Percentiles rank a stretch among this genome's conserved stretches.
Evolutionary conservation across 352 stramenopile genomes (phyloP).

Genomic region (Pythium brachiatum): DNA sequence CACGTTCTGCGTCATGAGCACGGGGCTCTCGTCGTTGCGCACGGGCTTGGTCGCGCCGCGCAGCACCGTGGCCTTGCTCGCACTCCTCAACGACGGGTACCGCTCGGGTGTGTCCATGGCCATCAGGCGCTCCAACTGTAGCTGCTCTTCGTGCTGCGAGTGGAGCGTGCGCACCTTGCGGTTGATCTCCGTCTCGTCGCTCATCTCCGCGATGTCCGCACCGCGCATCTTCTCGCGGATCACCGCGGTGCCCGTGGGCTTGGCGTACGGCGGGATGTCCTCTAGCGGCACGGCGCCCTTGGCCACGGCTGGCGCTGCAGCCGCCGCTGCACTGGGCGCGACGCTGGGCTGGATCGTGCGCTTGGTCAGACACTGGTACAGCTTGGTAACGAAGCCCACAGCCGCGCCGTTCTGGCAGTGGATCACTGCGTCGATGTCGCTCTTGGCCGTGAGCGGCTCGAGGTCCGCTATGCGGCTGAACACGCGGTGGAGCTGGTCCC

Average conservation of each 20-base stretch:
- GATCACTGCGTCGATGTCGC: slow-evolving; percentile 83
- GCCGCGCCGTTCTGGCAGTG: slow-evolving; percentile 88
- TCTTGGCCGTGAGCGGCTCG: slow-evolving; percentile 47
- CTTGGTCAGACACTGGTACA: slow-evolving; percentile 91
- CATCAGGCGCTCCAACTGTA: slow-evolving; percentile 80
- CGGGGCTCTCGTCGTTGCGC: slow-evolving; percentile 60
- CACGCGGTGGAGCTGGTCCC: slow-evolving; percentile 83
- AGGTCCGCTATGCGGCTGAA: slow-evolving; percentile 75
- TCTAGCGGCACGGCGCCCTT: slow-evolving; percentile 14
- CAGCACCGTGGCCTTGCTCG: slow-evolving; percentile 58
- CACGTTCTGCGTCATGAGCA: slow-evolving; percentile 63
- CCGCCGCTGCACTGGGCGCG: slow-evolving; percentile 8
- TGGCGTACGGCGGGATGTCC: slow-evolving; percentile 77
- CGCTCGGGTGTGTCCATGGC: slow-evolving; percentile 46
- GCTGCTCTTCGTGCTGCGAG: slow-evolving; percentile 69
- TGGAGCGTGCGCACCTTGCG: slow-evolving; percentile 62
- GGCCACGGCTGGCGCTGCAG: neutral
- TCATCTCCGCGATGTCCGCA: slow-evolving; percentile 65
- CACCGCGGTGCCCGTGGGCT: slow-evolving; percentile 74
- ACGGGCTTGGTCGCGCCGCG: slow-evolving; percentile 63
- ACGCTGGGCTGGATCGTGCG: slow-evolving; percentile 73
- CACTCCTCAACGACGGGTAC: slow-evolving; percentile 61
- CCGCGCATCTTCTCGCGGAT: slow-evolving; percentile 85
- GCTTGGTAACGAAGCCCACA: slow-evolving; percentile 80
- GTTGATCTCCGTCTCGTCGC: slow-evolving; percentile 65